Percentiles rank a stretch among this genome's conserved stretches.
Conservation (phyloP, 2,329 filamentous ascomycete genomes). For the Bretziella fagacearum region DNA sequence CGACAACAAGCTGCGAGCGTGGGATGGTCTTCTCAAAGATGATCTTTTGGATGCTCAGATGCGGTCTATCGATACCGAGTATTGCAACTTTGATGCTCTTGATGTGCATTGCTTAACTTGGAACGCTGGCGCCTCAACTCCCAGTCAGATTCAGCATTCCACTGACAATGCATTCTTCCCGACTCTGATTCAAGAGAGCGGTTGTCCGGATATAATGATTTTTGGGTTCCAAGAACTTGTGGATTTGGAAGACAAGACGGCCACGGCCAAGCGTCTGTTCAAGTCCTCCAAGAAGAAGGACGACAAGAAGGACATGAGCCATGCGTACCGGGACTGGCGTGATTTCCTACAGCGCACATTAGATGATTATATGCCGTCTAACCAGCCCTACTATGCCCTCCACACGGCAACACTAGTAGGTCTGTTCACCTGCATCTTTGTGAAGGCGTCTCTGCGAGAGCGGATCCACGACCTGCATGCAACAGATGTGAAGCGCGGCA, state of each 20-base stretch:
- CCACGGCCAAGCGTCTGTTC: conserved; percentile 59
- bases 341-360: conserved; percentile 71
- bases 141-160: conserved; percentile 56
- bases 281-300: conserved; percentile 71
- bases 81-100: conserved; percentile 71
- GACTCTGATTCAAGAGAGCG: conserved; percentile 57
- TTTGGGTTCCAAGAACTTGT: conserved; percentile 99
- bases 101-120: conserved; percentile 74
- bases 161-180: conserved; percentile 65
- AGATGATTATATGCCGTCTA: conserved; percentile 63
- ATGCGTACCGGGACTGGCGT: conserved; percentile 92
- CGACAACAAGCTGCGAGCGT: conserved; percentile 68
- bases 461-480: conserved; percentile 63
- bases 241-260: conserved; percentile 90
- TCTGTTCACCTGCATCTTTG: conserved; percentile 89
- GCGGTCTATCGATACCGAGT: conserved; percentile 67
- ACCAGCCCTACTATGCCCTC: conserved; percentile 66
- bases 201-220: conserved; percentile 73
- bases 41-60: conserved; percentile 89
- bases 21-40: conserved; percentile 86
- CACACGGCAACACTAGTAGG: conserved; percentile 81
- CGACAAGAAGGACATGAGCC: conserved; percentile 80
- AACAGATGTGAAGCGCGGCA: conserved; percentile 82
- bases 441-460: conserved; percentile 60
- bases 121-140: conserved; percentile 96